Evolutionary conservation across 2,329 filamentous ascomycete genomes (phyloP), one percentile per base, ranked within the genome.

Genomic region (Aspergillus luchuensis): DNA sequence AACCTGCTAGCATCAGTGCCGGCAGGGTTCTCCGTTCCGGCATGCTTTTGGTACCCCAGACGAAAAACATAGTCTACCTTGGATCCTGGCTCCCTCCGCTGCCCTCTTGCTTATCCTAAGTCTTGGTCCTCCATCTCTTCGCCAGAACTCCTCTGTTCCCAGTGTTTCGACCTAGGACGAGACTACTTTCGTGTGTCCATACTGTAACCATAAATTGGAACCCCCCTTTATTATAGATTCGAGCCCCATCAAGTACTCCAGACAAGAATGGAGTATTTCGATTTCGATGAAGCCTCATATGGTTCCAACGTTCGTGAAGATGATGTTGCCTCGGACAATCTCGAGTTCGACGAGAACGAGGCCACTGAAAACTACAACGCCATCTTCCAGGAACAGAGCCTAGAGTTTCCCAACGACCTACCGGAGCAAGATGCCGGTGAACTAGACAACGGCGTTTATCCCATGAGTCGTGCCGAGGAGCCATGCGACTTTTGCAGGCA

Each of bases 401-500:
- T 80, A 61, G 69, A 76, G 8, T 74, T 82, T 4, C 75, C 78
- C 17, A 74, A 69, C 33, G 63, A 68, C 38, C 64, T 60, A 49
- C 68, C 62, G 47, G 66, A 64, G 53, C 66, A 66, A 62, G 68
- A 63, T 38, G 59, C 61, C 41, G 55, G 63, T 57, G 64, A 67
- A 19, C 52, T 66, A 43, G 67, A 68, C 53, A 71, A 70, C 56
- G 72, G 72, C 28, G 72, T 74, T 41, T 78, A 76, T 61, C 79
- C 79, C 39, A 80, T 81, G 74, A 73, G 76, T 66, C 77, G 75
- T 57, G 74, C 79, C 54, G 74, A 79, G 67, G 75, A 77, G 43
- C 74, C 79, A 45, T 81, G 79, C 67, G 78, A 80, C 55, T 78
- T 80, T 49, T 81, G 79, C 67, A 72, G 74, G 45, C 72, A 72